Evolutionary conservation across 1,284 basidiomycete species (phyloP).

Genomic region (Tetrapyrgos nigripes): DNA sequence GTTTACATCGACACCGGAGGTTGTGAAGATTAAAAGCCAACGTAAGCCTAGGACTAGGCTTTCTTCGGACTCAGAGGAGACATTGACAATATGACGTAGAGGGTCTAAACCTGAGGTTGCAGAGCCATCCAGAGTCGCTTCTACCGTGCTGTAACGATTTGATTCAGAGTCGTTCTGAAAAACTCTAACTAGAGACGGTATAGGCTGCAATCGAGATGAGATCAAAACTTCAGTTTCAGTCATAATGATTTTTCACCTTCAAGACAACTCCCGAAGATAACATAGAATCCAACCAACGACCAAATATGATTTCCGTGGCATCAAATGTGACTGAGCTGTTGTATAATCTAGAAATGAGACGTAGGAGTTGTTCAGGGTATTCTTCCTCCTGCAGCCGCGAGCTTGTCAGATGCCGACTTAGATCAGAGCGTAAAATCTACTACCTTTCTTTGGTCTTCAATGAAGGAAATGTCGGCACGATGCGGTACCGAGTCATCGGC

Average conservation of each 20-base stretch:
- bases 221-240: too few species aligned
- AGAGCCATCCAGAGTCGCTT: conserved; percentile 35
- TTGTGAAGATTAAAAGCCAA: conserved; percentile 72
- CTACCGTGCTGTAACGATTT: conserved; percentile 44
- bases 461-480: conserved; percentile 9
- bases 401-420: background rate
- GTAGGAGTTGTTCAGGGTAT: conserved; percentile 49
- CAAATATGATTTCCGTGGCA: conserved; percentile 65
- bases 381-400: conserved; percentile 25
- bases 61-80: conserved; percentile 49
- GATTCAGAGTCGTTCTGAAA: conserved; percentile 60
- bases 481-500: conserved; percentile 39
- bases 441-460: conserved; percentile 2
- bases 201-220: conserved; percentile 41
- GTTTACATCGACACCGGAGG: conserved; percentile 74
- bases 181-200: conserved; percentile 62
- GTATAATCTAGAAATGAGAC: conserved; percentile 58
- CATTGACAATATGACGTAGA: conserved; percentile 56
- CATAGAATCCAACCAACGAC: conserved; percentile 66
- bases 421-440: background rate
- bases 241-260: conserved; percentile 39
- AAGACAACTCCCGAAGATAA: conserved; percentile 37
- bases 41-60: conserved; percentile 58
- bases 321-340: conserved; percentile 65
- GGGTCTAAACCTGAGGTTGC: conserved; percentile 52